Base-by-base conservation (phyloP, 1,139 yeast genomes). In the Saccharomycopsis phalli region DNA sequence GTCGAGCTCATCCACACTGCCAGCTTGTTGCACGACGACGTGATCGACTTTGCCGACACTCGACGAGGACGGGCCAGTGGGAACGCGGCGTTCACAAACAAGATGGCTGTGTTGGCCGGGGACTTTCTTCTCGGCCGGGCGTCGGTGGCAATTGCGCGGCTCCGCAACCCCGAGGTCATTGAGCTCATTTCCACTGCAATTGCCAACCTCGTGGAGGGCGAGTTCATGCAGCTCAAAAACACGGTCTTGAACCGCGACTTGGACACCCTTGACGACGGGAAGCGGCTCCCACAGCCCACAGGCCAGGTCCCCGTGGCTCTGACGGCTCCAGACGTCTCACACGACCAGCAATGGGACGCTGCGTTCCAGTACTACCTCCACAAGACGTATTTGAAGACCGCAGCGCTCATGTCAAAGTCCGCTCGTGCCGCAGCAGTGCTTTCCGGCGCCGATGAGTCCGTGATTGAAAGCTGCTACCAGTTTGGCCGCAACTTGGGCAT, bases 1-100 rank as follows among this genome's bases (percentile, higher is more conserved):
- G 95, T 91, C 10, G 99, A 91, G 61, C 86, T 91, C 95, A 91
- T 91, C 49, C 98, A 91, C 59, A 91, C 98, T 1, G 97, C 98
- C 2, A 81, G 94, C n/a, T 64, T 91, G 49, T 69, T 91, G 41
- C 99, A 91, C 59, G 99, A 91, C 62, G 99, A 91, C 59, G 98
- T 91, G 47, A 88, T 93, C 53, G 99, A 91, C 62, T 74, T 81
- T 53, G 81, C 95, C 0, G 96, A 86, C 53, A 72, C 93, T 20
- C 71, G 98, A 58, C 70, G 98, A 51, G 94, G 95, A 30, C 70
- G 84, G 54, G 94, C 94, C 16, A 76, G 86, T 50, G 97, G 96
- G 1, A 91, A 91, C 60, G 72, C 81, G 49, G 96, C 96, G 6
- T 91, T 88, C 61, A 83, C 94, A 27, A 91, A 91, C 62, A 93